phyloP scores from a whole-genome alignment of 2,329 filamentous ascomycete genomes.

The Calonectria pteridis region DNA sequence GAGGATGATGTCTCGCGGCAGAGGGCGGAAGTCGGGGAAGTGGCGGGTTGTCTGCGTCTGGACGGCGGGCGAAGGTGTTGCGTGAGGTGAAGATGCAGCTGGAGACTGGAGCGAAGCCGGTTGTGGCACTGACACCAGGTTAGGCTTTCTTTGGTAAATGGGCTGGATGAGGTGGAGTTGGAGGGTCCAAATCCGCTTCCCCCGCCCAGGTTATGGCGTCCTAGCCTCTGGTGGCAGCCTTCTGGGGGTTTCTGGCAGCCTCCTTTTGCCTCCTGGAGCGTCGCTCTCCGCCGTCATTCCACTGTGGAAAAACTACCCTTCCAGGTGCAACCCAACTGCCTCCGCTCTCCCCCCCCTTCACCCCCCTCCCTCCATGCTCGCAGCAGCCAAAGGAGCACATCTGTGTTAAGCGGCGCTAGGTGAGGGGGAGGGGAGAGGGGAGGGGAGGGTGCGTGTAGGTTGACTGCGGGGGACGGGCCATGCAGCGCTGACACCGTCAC shows the following conservation, averaged over 20 bases:
- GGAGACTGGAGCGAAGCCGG: slow-evolving; percentile 4
- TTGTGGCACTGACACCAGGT: slow-evolving; percentile 6
- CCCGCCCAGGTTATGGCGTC: slow-evolving; percentile 4
- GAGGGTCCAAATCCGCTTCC: slow-evolving; percentile 11
- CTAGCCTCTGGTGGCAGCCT: slow-evolving; percentile 2
- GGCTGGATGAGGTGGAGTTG: slow-evolving; percentile 11
- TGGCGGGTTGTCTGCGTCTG: neutral
- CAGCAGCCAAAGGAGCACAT: neutral
- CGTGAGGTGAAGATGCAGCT: neutral
- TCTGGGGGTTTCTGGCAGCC: neutral
- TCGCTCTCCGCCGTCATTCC: neutral
- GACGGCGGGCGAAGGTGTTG: neutral
- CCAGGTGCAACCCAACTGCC: slow-evolving; percentile 6
- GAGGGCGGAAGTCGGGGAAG: neutral
- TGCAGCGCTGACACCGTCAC: neutral
- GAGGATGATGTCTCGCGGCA: neutral
- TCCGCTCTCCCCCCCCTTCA: neutral
- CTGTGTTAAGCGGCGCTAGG: neutral
- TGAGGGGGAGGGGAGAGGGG: neutral
- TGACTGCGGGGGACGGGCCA: neutral
- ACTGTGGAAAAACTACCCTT: neutral
- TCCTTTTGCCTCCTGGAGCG: neutral
- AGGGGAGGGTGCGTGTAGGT: neutral
- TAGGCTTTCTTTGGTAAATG: slow-evolving; percentile 12
- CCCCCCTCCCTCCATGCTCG: neutral